Conservation (phyloP, 2,329 filamentous ascomycete species). For the Arthrobotrys sphaeroides region DNA sequence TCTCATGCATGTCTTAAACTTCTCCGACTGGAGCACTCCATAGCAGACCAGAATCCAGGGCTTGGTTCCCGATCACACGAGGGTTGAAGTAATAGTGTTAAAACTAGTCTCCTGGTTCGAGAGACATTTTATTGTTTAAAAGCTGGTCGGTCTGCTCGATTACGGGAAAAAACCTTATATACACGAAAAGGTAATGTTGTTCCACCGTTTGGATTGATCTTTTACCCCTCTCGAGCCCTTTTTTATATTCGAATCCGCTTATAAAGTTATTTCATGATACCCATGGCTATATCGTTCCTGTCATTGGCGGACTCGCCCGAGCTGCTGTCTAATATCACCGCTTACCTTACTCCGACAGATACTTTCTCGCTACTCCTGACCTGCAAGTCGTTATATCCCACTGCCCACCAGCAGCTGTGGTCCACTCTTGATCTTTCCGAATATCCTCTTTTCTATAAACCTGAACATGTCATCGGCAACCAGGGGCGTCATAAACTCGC, state of each 20-base stretch:
- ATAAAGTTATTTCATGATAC: not conserved
- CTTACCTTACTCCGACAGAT: slow-evolving; percentile 4
- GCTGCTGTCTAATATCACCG: not conserved
- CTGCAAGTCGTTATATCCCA: not conserved
- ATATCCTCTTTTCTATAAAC: slow-evolving; percentile 9
- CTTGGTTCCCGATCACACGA: slow-evolving; percentile 18
- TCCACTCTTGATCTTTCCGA: slow-evolving; percentile 5
- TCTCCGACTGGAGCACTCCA: slow-evolving; percentile 6
- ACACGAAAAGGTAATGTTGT: slow-evolving; percentile 7
- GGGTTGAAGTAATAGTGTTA: not conserved
- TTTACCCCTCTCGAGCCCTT: not conserved
- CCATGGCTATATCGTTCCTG: slow-evolving; percentile 1
- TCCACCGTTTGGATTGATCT: not conserved
- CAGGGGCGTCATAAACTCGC: slow-evolving; percentile 2
- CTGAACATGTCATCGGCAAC: not conserved
- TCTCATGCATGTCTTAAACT: slow-evolving; percentile 17
- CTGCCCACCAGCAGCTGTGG: slow-evolving; percentile 1
- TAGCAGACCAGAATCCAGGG: slow-evolving; percentile 3
- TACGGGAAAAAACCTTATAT: not conserved
- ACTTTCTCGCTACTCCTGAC: slow-evolving; percentile 5
- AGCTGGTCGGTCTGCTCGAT: not conserved
- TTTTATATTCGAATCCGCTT: not conserved
- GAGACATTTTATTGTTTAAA: not conserved
- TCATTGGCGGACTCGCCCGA: slow-evolving; percentile 5
- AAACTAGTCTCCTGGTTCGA: not conserved